Conservation (phyloP, 225 moss, liverwort and hornwort genomes). For the Ulota crispa region DNA sequence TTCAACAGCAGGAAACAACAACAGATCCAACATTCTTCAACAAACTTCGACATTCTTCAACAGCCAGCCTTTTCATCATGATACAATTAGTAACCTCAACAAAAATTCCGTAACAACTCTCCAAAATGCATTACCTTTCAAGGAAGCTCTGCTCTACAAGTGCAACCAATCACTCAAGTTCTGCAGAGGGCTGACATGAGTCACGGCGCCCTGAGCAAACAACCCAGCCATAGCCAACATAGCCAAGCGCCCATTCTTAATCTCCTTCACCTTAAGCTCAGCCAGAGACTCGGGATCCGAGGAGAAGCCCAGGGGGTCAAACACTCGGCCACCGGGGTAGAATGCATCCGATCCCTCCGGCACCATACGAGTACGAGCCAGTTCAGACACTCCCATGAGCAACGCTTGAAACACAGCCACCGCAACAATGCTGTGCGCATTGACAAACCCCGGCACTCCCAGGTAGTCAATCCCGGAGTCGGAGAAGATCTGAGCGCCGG, state of each 20-base stretch:
- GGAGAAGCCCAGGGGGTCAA: conserved; percentile 49
- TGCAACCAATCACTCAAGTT: conserved; percentile 40
- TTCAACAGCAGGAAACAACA: not conserved
- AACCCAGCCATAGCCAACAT: conserved; percentile 59
- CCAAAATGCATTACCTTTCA: not conserved
- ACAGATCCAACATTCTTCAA: no score
- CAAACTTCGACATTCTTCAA: not conserved
- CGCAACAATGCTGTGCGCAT: conserved; percentile 40
- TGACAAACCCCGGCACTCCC: conserved; percentile 34
- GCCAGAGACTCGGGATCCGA: conserved; percentile 40
- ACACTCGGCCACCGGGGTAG: conserved; percentile 44
- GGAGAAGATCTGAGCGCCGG: conserved; percentile 47
- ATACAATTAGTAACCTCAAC: not conserved
- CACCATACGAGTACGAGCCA: conserved; percentile 23
- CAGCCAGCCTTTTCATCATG: not conserved
- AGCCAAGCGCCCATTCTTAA: conserved; percentile 53
- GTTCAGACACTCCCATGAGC: conserved; percentile 43
- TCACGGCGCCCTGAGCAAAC: conserved; percentile 49
- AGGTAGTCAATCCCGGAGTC: conserved; percentile 47
- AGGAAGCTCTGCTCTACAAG: not conserved
- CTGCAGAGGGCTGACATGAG: conserved; percentile 36
- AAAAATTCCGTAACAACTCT: not conserved
- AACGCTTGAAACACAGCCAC: conserved; percentile 34
- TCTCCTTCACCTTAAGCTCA: conserved; percentile 59
- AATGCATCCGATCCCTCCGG: conserved; percentile 26